phyloP scores from a whole-genome alignment of 2,329 filamentous ascomycete genomes.

The Lecanicillium sp. region DNA sequence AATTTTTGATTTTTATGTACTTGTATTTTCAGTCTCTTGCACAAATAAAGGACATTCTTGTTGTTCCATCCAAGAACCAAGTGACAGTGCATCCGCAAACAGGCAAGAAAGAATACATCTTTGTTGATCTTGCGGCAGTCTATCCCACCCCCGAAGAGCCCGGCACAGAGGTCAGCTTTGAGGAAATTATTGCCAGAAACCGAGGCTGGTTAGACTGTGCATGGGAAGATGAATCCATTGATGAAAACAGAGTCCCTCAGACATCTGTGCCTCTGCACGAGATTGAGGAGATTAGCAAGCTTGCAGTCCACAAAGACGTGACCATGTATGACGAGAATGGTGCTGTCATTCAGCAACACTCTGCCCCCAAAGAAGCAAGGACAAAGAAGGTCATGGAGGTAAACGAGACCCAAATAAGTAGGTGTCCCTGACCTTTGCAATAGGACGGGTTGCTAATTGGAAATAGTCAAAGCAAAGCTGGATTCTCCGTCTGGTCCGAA shows the following conservation, averaged over 20 bases:
- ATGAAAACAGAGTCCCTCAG: slow-evolving; percentile 23
- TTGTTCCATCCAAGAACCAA: slow-evolving; percentile 65
- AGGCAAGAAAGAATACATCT: slow-evolving; percentile 77
- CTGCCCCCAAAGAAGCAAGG: slow-evolving; percentile 41
- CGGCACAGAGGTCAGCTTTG: slow-evolving; percentile 75
- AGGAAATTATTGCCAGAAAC: slow-evolving; percentile 75
- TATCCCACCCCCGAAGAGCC: slow-evolving; percentile 70
- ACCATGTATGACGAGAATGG: slow-evolving; percentile 52
- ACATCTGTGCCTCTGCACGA: slow-evolving; percentile 18
- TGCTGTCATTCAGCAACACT: slow-evolving; percentile 33
- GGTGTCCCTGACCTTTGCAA: slow-evolving; percentile 24
- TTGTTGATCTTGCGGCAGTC: slow-evolving; percentile 75
- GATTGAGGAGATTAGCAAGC: slow-evolving; percentile 22
- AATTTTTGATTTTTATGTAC: slow-evolving; percentile 54
- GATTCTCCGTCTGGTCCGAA: slow-evolving; percentile 84
- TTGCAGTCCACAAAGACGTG: slow-evolving; percentile 19
- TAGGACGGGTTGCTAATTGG: slow-evolving; percentile 19
- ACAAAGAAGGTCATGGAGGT: slow-evolving; percentile 78
- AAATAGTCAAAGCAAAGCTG: slow-evolving; percentile 79
- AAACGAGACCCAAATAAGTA: slow-evolving; percentile 89
- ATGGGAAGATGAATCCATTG: slow-evolving; percentile 41
- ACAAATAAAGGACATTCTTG: slow-evolving; percentile 57
- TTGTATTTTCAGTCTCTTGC: slow-evolving; percentile 46
- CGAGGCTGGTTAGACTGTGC: slow-evolving; percentile 58
- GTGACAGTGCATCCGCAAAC: slow-evolving; percentile 74